Conservation (phyloP, 139 green algal genomes). For the Tetradesmus obliquus region DNA sequence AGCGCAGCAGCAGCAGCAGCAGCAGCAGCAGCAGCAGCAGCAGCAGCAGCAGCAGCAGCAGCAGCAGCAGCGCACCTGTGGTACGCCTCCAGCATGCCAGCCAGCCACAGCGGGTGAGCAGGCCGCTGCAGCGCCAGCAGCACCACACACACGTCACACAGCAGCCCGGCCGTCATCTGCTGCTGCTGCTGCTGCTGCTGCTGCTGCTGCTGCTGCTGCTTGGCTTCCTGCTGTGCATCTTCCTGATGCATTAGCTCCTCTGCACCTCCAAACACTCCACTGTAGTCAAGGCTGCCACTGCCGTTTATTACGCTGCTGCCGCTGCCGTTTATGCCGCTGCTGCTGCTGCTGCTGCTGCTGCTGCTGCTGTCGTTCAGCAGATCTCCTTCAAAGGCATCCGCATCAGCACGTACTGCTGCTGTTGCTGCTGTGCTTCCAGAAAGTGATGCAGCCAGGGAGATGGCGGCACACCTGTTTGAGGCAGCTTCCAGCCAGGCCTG, state of each 20-base stretch:
- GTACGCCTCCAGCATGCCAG: conserved; percentile 29
- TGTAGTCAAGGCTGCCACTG: conserved; percentile 7
- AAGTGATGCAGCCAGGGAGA: not conserved
- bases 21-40: not conserved
- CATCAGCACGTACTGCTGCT: not conserved
- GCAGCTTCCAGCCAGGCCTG: conserved; percentile 13
- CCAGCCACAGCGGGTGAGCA: conserved; percentile 7
- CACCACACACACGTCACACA: conserved; percentile 21
- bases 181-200: conserved; percentile 28
- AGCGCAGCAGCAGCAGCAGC: not conserved
- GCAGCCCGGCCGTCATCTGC: not conserved
- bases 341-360: not conserved
- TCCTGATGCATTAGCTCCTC: not conserved
- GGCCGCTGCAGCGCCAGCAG: not conserved
- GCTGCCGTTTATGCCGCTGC: not conserved
- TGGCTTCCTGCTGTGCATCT: not conserved
- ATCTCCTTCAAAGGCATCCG: not conserved
- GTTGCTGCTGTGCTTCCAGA: not conserved
- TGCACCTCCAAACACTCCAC: not conserved
- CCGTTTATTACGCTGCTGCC: not conserved
- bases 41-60: not conserved
- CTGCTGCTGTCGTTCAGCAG: not conserved
- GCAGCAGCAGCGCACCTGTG: conserved; percentile 8
- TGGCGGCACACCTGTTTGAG: not conserved
- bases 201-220: not conserved